phyloP scores from a whole-genome alignment of 768 basidiomycete genomes.

The Daedalea quercina region DNA sequence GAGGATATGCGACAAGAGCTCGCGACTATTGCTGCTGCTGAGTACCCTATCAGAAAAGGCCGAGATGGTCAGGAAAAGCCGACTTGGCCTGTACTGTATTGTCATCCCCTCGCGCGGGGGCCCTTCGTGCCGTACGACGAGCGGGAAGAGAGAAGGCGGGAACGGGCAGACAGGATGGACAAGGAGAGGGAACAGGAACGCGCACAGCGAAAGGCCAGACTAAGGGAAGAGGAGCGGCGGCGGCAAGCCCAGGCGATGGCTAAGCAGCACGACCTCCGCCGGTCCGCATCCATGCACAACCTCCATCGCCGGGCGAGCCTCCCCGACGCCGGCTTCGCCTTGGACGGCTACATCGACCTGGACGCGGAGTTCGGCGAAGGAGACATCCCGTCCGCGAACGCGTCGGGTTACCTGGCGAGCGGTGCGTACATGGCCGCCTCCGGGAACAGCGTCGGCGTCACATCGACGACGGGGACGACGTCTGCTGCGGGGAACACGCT shows the following conservation, averaged over 20 bases:
- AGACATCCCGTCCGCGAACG: conserved; percentile 47
- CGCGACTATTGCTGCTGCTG: conserved; percentile 77
- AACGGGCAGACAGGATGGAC: conserved; percentile 35
- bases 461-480: conserved; percentile 85
- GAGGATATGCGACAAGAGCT: conserved; percentile 84
- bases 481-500: conserved; percentile 47
- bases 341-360: conserved; percentile 36
- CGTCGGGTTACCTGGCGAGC: conserved; percentile 66
- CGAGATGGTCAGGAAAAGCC: conserved; percentile 47
- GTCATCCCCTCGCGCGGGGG: conserved; percentile 65
- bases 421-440: conserved; percentile 81
- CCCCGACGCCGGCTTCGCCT: conserved; percentile 24
- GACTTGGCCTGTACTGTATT: conserved; percentile 81
- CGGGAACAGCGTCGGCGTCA: conserved; percentile 90
- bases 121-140: conserved; percentile 76
- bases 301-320: conserved; percentile 48
- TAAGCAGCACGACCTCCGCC: conserved; percentile 51
- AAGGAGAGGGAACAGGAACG: conserved; percentile 32
- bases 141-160: conserved; percentile 61
- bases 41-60: conserved; percentile 58
- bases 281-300: conserved; percentile 71
- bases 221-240: conserved; percentile 27
- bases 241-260: conserved; percentile 24
- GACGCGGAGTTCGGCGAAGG: conserved; percentile 34
- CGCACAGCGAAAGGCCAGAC: conserved; percentile 33